Percentiles rank a stretch among this genome's conserved stretches.
Conservation (phyloP, 1,139 yeast genomes). For the Pichia sp. region DNA sequence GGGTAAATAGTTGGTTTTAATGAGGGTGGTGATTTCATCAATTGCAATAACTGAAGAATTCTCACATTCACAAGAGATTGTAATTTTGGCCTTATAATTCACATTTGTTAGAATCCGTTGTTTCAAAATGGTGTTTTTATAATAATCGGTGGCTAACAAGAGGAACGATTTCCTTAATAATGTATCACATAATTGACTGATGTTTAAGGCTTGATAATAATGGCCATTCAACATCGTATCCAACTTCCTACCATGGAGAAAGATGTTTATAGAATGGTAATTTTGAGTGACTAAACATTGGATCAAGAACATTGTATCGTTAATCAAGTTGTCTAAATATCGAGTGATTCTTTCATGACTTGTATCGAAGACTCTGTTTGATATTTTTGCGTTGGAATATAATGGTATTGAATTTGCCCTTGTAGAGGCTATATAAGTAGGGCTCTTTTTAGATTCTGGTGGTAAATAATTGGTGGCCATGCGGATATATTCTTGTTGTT, state of each 20-base stretch:
- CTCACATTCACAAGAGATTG: conserved; percentile 9
- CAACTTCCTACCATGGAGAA: not conserved
- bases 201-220: not conserved
- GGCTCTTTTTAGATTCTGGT: too few species aligned
- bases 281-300: too few species aligned
- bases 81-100: conserved; percentile 4
- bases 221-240: conserved; percentile 2
- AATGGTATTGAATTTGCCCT: not conserved
- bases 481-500: not conserved
- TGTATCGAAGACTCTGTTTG: not conserved
- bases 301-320: not conserved
- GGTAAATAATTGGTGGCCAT: not conserved
- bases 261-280: too few species aligned
- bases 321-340: not conserved
- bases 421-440: too few species aligned
- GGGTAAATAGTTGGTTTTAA: conserved; percentile 11
- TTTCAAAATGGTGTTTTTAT: conserved; percentile 11
- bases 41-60: conserved; percentile 5
- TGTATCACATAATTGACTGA: conserved; percentile 7
- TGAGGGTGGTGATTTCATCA: conserved; percentile 6
- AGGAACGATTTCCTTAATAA: conserved; percentile 7
- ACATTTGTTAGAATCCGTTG: conserved; percentile 9
- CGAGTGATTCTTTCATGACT: not conserved
- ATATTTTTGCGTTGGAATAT: not conserved
- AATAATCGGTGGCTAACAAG: conserved; percentile 9